Evolutionary conservation across 2,329 filamentous ascomycete genomes (phyloP).

Genomic region (Calonectria fujianensis): DNA sequence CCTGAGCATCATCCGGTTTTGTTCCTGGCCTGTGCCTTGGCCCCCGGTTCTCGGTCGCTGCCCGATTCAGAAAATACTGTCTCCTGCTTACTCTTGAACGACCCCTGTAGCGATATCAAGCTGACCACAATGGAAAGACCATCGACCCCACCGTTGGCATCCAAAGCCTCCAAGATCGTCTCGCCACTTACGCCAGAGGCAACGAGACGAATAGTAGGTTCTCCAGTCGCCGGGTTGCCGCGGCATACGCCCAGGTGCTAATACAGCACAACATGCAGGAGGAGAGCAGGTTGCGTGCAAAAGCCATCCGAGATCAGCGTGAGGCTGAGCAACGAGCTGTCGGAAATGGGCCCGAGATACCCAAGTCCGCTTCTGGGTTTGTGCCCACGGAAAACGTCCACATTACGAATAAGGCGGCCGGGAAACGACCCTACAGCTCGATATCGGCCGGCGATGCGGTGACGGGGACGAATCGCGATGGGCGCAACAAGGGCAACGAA

Average conservation of each 20-base stretch:
- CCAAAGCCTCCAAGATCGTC: conserved; percentile 56
- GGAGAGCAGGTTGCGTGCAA: conserved; percentile 90
- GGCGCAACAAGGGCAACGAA: conserved; percentile 69
- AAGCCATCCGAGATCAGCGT: conserved; percentile 85
- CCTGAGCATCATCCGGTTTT: conserved; percentile 18
- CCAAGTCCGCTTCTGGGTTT: conserved; percentile 79
- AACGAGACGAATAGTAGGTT: conserved; percentile 72
- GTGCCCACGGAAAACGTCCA: conserved; percentile 80
- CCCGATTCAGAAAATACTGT: neutral
- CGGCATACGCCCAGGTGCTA: neutral
- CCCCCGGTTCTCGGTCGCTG: conserved; percentile 14
- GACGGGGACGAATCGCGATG: conserved; percentile 81
- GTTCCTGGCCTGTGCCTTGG: conserved; percentile 20
- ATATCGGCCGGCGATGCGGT: conserved; percentile 70
- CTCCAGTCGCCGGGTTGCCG: neutral
- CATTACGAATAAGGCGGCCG: conserved; percentile 64
- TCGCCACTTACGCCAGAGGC: conserved; percentile 74
- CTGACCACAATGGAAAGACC: conserved; percentile 66
- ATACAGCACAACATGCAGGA: conserved; percentile 73
- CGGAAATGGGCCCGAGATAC: conserved; percentile 63
- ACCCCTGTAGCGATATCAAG: conserved; percentile 6
- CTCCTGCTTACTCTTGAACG: neutral
- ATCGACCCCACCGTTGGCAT: conserved; percentile 65
- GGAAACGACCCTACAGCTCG: conserved; percentile 82
- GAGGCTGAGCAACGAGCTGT: conserved; percentile 76